Percentiles rank a stretch among this genome's conserved stretches.
These are phyloP conservation scores for Bryoerythrophyllum caledonicum DNA, from an alignment of 225 moss, liverwort and hornwort species.

Conservation along the genomic window DNA sequence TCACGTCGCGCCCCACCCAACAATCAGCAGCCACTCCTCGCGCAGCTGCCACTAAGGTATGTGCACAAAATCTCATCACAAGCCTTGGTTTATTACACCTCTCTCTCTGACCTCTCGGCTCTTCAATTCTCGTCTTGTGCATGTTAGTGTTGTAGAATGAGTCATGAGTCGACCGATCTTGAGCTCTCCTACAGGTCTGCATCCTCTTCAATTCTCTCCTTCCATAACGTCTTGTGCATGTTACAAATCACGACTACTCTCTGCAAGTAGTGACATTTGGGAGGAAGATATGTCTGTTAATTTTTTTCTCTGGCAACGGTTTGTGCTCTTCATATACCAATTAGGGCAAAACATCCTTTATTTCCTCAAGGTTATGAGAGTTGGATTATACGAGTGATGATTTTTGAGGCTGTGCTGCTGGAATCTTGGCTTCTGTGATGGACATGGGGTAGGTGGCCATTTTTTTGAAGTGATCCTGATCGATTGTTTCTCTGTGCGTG, in stretches of 20 bases:
- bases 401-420: not conserved
- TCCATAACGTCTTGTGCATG: too few relatives aligned
- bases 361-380: not conserved
- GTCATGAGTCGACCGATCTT: too few relatives aligned
- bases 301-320: not conserved
- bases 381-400: not conserved
- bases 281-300: not conserved
- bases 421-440: not conserved
- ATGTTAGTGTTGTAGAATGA: too few relatives aligned
- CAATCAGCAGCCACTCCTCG: conserved; percentile 20
- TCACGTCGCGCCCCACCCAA: not conserved
- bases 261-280: not conserved
- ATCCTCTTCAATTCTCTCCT: too few relatives aligned
- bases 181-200: too few relatives aligned
- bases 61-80: not conserved
- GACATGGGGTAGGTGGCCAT: not conserved
- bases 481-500: not conserved
- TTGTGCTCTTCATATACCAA: not conserved
- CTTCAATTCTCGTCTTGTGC: too few relatives aligned
- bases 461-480: too few relatives aligned
- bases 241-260: too few relatives aligned
- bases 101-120: not conserved
- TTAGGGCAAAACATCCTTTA: conserved; percentile 8
- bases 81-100: not conserved
- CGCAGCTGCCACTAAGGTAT: conserved; percentile 53